Evolutionary conservation across 176 grass and related monocot species (phyloP), one percentile per base, ranked within the genome.

Genomic region (Otatea glauca): DNA sequence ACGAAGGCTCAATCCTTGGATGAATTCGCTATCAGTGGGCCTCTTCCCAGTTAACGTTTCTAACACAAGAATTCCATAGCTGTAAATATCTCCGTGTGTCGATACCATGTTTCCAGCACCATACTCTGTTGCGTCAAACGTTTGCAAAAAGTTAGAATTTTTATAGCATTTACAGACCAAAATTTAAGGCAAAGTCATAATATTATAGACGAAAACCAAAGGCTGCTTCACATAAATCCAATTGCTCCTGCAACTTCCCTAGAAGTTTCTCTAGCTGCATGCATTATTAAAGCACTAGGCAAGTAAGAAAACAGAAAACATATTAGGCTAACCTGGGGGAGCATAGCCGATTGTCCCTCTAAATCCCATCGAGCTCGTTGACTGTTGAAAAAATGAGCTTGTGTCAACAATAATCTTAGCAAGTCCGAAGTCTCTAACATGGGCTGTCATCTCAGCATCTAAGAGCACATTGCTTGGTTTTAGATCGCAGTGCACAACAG

Each of bases 291-390:
- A 58, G 32, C 17, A 21, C 4, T 39, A 15, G 44, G 44, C 44
- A 47, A 47, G 1, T 47, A 47, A 47, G 12, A 29, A 29, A 29
- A 29, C 18, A 43, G 1, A 0, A 23, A 14, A 42, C 7, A 18
- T 6, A 39, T 12, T n/a, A 8, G 27, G 1, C 59, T 62, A 38
- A 62, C 76, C 76, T 71, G 76, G 61, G 42, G 66, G 12, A 63
- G 62, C 66, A 53, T 87, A 87, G 23, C 74, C 66, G 3, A 87
- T 81, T 73, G 84, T 87, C 6, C 66, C 76, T 81, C 54, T 80
- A 17, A 87, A 51, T n/a, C 43, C 14, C 20, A 70, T 62, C 0
- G 63, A 87, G 17, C 39, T 72, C 0, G 5, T 9, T 9, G 84
- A 70, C 8, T 59, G 56, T 13, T 87, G 16, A 0, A 29, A 10